These are phyloP conservation scores for Ophiostoma sp. DNA, from an alignment of 2,329 filamentous ascomycete genomes.

Conservation along the genomic window DNA sequence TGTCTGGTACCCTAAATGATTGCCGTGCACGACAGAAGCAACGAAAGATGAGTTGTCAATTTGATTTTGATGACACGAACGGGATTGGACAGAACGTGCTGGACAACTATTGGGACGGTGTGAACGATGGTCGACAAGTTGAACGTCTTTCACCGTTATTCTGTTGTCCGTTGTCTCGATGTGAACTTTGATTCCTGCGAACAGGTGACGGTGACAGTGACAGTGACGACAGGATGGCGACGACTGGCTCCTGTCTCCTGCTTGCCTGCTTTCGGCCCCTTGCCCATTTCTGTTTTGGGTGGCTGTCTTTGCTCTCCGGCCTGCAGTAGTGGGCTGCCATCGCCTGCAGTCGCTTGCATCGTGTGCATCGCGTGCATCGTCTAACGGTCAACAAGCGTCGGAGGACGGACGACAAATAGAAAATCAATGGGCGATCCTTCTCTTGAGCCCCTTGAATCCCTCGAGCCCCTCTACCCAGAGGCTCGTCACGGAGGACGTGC, in stretches of 20 bases:
- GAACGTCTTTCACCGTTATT: background rate
- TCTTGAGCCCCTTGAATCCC: no score
- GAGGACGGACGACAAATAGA: background rate
- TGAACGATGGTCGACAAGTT: background rate
- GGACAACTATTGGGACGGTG: no score
- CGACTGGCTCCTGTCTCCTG: background rate
- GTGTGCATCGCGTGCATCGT: background rate
- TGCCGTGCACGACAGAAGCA: background rate
- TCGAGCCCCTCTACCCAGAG: no score
- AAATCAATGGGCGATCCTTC: background rate
- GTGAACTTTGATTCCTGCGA: no score
- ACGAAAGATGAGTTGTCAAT: background rate
- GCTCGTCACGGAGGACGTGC: background rate
- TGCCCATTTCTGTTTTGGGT: background rate
- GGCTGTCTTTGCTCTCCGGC: background rate
- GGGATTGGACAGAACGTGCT: background rate
- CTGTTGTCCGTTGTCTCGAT: background rate
- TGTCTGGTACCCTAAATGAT: background rate
- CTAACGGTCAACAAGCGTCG: background rate
- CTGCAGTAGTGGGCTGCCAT: background rate
- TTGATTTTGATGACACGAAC: background rate
- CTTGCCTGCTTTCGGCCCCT: background rate
- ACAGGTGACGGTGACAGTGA: no score
- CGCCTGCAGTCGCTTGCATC: slow-evolving; percentile 2
- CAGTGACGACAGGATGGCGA: background rate